These are phyloP conservation scores for Cicer chorassanicum DNA, from an alignment of 306 rosid genomes.

Conservation along the genomic window DNA sequence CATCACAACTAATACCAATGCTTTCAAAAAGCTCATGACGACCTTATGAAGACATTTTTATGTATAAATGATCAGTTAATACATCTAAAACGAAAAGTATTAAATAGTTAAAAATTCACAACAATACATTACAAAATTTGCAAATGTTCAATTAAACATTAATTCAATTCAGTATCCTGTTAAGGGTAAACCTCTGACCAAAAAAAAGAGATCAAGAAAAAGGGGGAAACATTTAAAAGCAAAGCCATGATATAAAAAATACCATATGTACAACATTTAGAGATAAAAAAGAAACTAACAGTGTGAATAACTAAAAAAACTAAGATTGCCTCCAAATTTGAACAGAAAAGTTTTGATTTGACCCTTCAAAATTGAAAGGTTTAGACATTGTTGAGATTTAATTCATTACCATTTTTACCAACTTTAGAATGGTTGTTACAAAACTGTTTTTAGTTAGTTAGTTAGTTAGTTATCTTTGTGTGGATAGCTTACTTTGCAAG, in stretches of 20 bases:
- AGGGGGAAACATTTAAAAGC: conserved; percentile 1
- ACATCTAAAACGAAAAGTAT: conserved; percentile 1
- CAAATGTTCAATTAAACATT: conserved; percentile 9
- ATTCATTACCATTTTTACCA: too few species aligned
- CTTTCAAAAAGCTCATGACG: conserved; percentile 75
- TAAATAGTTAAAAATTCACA: conserved; percentile 3
- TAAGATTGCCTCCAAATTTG: conserved; percentile 25
- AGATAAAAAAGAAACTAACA: conserved; percentile 11
- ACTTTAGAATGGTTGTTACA: too few species aligned
- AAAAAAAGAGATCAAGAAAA: background rate
- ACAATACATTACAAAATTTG: background rate
- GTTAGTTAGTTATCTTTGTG: too few species aligned
- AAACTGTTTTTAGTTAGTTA: too few species aligned
- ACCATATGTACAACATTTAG: background rate
- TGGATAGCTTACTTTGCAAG: too few species aligned
- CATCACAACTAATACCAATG: conserved; percentile 67
- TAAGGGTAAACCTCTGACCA: background rate
- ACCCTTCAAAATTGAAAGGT: background rate
- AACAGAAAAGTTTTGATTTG: conserved; percentile 5
- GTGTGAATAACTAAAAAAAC: background rate
- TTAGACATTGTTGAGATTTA: too few species aligned
- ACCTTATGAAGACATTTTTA: conserved; percentile 57
- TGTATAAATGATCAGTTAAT: conserved; percentile 33
- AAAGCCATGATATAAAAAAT: background rate
- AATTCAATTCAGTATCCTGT: conserved; percentile 25